Evolutionary conservation across 768 basidiomycete genomes (phyloP), one percentile per base, ranked within the genome.

Genomic region (Suillus tomentosus): DNA sequence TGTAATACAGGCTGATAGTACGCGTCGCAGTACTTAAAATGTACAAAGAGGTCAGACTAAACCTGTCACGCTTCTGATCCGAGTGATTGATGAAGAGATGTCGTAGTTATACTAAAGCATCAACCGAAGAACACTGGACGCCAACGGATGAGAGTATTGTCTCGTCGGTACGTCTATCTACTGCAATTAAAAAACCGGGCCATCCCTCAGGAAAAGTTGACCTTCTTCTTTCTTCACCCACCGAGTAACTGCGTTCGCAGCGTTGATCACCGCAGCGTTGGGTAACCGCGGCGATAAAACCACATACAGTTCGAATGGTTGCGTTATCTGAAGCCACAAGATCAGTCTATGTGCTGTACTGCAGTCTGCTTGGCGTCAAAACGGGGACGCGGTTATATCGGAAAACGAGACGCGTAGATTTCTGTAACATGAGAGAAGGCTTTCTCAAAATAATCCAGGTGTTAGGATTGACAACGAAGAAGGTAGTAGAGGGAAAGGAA

Each of bases 151-250:
- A 31, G 31, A 31, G 31, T 31, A 31, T 31, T 31, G 31, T 31
- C 31, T 31, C 5, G 7, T 31, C 31, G 31, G 31, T 27, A 27
- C 27, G 3, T 27, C 54, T 9, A 60, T 27, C 24, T 10, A 64
- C 9, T 64, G n/a, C 43, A 17, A 8, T 72, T 66, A 95, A 74
- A 98, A 96, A 40, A 95, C 91, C 3, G 96, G 95, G 31, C 95
- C 95, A 75, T 96, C 91, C 62, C 84, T 83, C 67, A 99, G 77
- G 74, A 98, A 98, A 64, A 99, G 71, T 69, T 79, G 82, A 7
- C 78, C 78, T 74, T 97, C 96, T 71, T 97, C 93, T 68, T 87
- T 90, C 81, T 92, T 90, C 6, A 97, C 88, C 96, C 96, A 99
- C 15, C 89, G 81, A 24, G 89, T 88, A 27, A 98, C 90, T 1